A percentile compares a stretch with the other conserved stretches of the same genome.
Evolutionary conservation across 129 eudicot genomes (phyloP).

Genomic region (Escallonia rubra): DNA sequence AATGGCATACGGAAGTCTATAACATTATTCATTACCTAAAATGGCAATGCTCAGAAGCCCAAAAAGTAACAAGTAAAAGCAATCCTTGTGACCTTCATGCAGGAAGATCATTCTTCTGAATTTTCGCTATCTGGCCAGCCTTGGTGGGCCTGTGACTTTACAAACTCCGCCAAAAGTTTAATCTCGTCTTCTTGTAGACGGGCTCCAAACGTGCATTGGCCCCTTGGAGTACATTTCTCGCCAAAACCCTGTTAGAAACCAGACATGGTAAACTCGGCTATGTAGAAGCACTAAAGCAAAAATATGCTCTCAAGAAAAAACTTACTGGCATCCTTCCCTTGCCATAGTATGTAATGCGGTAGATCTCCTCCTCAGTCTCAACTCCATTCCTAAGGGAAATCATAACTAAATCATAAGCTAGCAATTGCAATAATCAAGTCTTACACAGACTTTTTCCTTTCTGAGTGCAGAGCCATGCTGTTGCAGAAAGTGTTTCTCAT

Average conservation of each 20-base stretch:
- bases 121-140: conserved; percentile 68
- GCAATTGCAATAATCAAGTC: no score
- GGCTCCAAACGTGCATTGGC: conserved; percentile 99
- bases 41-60: no score
- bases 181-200: conserved; percentile 83
- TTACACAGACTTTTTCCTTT: no score
- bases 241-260: conserved; percentile 73
- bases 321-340: conserved; percentile 98
- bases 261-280: conserved; percentile 5
- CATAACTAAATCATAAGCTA: no score
- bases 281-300: conserved; percentile 5
- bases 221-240: conserved; percentile 85
- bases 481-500: no score
- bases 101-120: conserved; percentile 36
- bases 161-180: conserved; percentile 75
- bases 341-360: conserved; percentile 69
- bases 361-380: conserved; percentile 80
- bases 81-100: neutral
- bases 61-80: no score
- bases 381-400: conserved; percentile 56
- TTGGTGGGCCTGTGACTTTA: conserved; percentile 81
- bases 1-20: no score
- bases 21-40: no score
- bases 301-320: conserved; percentile 4
- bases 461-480: no score